Conservation (phyloP, 164 flowering plant species). For the Kingdonia uniflora region DNA sequence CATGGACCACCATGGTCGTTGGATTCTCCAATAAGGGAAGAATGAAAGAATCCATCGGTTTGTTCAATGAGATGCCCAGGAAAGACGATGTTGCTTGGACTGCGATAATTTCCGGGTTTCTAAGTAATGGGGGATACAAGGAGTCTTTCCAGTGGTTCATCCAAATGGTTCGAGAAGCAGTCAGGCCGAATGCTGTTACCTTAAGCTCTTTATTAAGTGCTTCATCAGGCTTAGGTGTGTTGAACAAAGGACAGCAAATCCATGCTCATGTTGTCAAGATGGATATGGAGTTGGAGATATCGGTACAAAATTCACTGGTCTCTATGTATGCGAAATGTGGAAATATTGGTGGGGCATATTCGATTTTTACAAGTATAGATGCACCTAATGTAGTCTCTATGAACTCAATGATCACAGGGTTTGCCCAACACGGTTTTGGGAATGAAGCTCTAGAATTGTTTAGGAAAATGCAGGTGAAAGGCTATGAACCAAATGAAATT, state of each 20-base stretch:
- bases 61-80: slow-evolving; percentile 6
- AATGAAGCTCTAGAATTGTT: slow-evolving; percentile 7
- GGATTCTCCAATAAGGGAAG: slow-evolving; percentile 7
- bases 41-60: slow-evolving; percentile 4
- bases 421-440: slow-evolving; percentile 10
- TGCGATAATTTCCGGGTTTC: slow-evolving; percentile 9
- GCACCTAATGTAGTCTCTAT: slow-evolving; percentile 10
- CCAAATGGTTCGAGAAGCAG: slow-evolving; percentile 4
- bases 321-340: slow-evolving; percentile 12
- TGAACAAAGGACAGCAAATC: slow-evolving; percentile 8
- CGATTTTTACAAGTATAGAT: slow-evolving; percentile 1
- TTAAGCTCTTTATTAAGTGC: slow-evolving; percentile 6
- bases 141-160: slow-evolving; percentile 6
- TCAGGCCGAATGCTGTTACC: slow-evolving; percentile 7
- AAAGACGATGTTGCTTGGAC: slow-evolving; percentile 13
- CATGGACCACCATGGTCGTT: slow-evolving; percentile 8
- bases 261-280: slow-evolving; percentile 7
- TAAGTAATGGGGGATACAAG: slow-evolving; percentile 5
- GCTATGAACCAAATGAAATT: slow-evolving; percentile 7
- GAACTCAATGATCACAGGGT: slow-evolving; percentile 12
- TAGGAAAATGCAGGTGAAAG: slow-evolving; percentile 2
- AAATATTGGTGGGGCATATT: not conserved
- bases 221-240: slow-evolving; percentile 3
- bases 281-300: slow-evolving; percentile 5
- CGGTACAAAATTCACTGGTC: slow-evolving; percentile 7